A percentile compares a stretch with the other conserved stretches of the same genome.
Evolutionary conservation across 805 yeast genomes (phyloP).

Genomic region (Candida maris): DNA sequence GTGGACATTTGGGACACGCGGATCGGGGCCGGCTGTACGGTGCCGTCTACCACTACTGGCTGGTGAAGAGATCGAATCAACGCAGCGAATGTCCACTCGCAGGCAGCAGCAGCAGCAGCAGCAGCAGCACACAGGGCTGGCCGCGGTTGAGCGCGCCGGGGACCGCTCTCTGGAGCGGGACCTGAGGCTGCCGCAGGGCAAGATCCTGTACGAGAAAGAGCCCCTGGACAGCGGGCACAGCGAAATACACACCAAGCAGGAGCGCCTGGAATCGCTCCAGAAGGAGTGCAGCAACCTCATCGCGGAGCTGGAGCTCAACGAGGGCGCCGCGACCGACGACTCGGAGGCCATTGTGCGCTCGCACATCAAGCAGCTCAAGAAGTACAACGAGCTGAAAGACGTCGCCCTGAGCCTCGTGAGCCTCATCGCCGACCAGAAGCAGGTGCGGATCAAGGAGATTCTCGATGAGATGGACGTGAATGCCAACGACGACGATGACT

Average conservation of each 20-base stretch:
- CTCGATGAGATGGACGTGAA: slow-evolving; percentile 49
- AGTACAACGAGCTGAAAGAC: slow-evolving; percentile 63
- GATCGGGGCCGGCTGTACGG: too few relatives aligned
- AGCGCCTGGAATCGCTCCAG: slow-evolving; percentile 15
- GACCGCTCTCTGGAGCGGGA: too few relatives aligned
- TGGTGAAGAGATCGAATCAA: too few relatives aligned
- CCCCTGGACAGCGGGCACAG: too few relatives aligned
- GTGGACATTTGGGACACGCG: too few relatives aligned
- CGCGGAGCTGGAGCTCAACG: slow-evolving; percentile 14
- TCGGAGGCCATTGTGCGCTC: slow-evolving; percentile 44
- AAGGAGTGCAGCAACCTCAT: slow-evolving; percentile 17
- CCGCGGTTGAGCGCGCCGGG: too few relatives aligned
- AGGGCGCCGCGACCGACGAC: slow-evolving; percentile 24
- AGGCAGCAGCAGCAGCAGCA: too few relatives aligned
- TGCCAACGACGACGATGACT: slow-evolving; percentile 17
- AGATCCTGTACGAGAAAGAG: too few relatives aligned
- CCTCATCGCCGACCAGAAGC: slow-evolving; percentile 57
- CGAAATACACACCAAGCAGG: slow-evolving; percentile 5
- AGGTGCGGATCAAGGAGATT: slow-evolving; percentile 43
- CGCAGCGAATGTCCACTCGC: too few relatives aligned
- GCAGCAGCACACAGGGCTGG: too few relatives aligned
- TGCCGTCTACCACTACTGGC: too few relatives aligned
- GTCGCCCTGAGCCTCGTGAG: slow-evolving; percentile 53
- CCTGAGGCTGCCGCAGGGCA: too few relatives aligned
- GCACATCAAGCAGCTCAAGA: slow-evolving; percentile 51